phyloP scores from a whole-genome alignment of 495 filamentous ascomycete species.

The Penicillium steckii region DNA sequence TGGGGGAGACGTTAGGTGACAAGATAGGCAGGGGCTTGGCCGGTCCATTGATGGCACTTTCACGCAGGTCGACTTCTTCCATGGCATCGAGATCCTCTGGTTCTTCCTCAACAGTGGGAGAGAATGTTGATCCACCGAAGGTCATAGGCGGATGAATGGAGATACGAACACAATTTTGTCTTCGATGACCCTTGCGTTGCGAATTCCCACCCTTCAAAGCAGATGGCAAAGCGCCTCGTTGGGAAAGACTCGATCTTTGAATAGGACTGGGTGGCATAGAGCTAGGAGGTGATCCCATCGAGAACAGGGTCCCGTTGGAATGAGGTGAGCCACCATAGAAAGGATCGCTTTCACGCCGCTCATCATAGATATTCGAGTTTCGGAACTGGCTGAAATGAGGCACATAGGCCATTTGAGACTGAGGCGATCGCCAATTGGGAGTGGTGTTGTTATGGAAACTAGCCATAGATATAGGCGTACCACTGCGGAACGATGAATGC shows the following conservation, averaged over 20 bases:
- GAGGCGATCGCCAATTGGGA: slow-evolving; percentile 13
- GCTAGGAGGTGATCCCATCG: slow-evolving; percentile 15
- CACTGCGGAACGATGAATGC: slow-evolving; percentile 21
- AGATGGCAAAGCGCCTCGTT: slow-evolving; percentile 30
- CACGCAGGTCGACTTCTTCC: slow-evolving; percentile 28
- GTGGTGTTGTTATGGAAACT: slow-evolving; percentile 4
- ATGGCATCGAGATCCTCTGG: slow-evolving; percentile 32
- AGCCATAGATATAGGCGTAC: slow-evolving; percentile 7
- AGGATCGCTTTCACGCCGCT: slow-evolving; percentile 28
- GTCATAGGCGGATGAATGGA: slow-evolving; percentile 45
- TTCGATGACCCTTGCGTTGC: slow-evolving; percentile 42
- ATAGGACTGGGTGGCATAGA: slow-evolving; percentile 23
- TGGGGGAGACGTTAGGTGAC: slow-evolving; percentile 21
- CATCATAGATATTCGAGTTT: slow-evolving; percentile 27
- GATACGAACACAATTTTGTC: slow-evolving; percentile 51
- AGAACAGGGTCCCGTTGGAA: slow-evolving; percentile 18
- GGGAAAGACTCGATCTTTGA: slow-evolving; percentile 22
- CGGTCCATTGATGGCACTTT: slow-evolving; percentile 19
- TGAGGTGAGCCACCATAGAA: slow-evolving; percentile 26
- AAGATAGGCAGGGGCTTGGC: slow-evolving; percentile 5
- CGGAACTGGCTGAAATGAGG: slow-evolving; percentile 31
- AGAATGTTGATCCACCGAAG: slow-evolving; percentile 35
- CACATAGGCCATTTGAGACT: slow-evolving; percentile 21
- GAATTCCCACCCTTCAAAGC: slow-evolving; percentile 39
- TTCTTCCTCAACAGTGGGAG: slow-evolving; percentile 42